Evolutionary conservation across 1,139 yeast genomes (phyloP), one percentile per base, ranked within the genome.

Genomic region (Taphrina communis): DNA sequence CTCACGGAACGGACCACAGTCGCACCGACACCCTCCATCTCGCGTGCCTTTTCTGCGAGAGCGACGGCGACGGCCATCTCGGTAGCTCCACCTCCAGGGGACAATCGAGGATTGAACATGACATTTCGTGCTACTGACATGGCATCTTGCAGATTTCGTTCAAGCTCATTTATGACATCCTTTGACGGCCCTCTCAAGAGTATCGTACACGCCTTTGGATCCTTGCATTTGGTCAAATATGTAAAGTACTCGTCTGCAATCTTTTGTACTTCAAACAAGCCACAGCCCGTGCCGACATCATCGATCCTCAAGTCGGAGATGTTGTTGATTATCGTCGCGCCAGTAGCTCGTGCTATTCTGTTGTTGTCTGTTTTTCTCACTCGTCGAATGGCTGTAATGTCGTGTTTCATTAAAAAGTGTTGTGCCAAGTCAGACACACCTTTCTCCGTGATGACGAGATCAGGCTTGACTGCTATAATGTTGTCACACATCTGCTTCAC

Each of bases 21-120:
- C 80, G 95, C 99, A 70, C 91, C 93, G 70, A 94, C 89, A 70
- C 99, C 99, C 79, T 92, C 97, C 74, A 95, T 87, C 66, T 87
- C 84, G 80, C 93, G 93, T 63, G 98, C 97, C 81, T 86, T 88
- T 78, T 94, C 97, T 12, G 97, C 85, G 72, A 94, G 84, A 73
- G 85, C 86, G 41, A 94, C 98, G 73, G 95, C 85, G 65, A 95
- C 93, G 1, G 99, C 99, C 98, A 95, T 94, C 80, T 94, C 99
- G 31, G 98, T 94, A 65, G 99, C 99, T 76, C 99, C 99, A 70
- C 99, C 99, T 74, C 99, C 99, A 65, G 99, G 99, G 1, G 97
- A 84, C 76, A 94, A 84, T 52, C 95, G 87, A 65, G 99, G 99
- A 78, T 94, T 96, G 75, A 94, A 88, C 84, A 90, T 86, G 61